Percentiles rank a stretch among this genome's conserved stretches.
phyloP scores from a whole-genome alignment of 257 asterid genomes.

The Solanum rostratum region DNA sequence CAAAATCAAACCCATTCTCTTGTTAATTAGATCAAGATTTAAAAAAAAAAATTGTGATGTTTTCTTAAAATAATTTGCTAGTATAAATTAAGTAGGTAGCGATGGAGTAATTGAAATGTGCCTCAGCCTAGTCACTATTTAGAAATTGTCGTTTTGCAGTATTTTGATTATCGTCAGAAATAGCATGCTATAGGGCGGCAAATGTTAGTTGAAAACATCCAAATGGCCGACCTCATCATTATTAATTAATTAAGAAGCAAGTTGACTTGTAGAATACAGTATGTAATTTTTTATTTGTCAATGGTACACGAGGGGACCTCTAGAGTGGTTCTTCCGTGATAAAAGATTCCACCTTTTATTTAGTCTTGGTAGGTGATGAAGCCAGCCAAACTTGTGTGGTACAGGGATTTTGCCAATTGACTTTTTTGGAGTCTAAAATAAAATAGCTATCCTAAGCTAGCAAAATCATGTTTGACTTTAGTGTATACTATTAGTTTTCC shows the following conservation, averaged over 20 bases:
- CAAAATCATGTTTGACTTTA: not conserved
- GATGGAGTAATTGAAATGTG: not conserved
- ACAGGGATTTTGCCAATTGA: not conserved
- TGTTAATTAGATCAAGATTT: not conserved
- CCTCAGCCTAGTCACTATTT: not conserved
- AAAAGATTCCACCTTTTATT: not conserved
- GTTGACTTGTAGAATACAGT: not conserved
- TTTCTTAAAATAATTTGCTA: not conserved
- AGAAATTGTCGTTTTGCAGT: not conserved
- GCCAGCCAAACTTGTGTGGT: not conserved
- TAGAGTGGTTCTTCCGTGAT: not conserved
- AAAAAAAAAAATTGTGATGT: not conserved
- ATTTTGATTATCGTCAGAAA: not conserved
- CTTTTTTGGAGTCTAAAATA: not conserved
- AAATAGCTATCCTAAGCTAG: not conserved
- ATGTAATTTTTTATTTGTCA: not conserved
- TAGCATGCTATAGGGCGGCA: not conserved
- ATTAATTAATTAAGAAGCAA: not conserved
- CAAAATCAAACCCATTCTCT: not conserved
- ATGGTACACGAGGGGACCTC: not conserved
- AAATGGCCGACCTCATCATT: slow-evolving; percentile 1
- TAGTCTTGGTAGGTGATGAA: not conserved
- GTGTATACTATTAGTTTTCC: not conserved
- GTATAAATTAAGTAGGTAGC: not conserved
- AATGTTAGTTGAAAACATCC: not conserved